phyloP scores from a whole-genome alignment of 371 early-diverging fungal genomes.

The Rhizopus stolonifer region DNA sequence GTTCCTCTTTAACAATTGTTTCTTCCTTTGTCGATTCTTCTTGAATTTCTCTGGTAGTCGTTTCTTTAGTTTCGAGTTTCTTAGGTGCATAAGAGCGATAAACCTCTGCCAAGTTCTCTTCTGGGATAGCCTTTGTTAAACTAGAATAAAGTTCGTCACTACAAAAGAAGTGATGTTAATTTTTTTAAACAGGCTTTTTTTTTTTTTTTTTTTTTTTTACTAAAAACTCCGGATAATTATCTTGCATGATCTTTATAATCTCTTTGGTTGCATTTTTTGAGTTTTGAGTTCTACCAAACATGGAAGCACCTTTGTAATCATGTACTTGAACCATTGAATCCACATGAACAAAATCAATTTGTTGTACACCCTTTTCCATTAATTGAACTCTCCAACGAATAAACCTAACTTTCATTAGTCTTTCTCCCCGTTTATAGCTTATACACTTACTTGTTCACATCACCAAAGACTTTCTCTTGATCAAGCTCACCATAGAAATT shows the following conservation, averaged over 20 bases:
- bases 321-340: slow-evolving; percentile 66
- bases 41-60: no score
- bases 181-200: not conserved
- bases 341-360: slow-evolving; percentile 53
- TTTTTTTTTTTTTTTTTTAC: slow-evolving; percentile 21
- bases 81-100: slow-evolving; percentile 8
- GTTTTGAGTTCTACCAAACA: slow-evolving; percentile 51
- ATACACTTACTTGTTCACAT: slow-evolving; percentile 36
- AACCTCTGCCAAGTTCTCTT: slow-evolving; percentile 13
- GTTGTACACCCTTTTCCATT: slow-evolving; percentile 55
- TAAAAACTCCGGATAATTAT: slow-evolving; percentile 66
- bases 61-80: not conserved
- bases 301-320: slow-evolving; percentile 57
- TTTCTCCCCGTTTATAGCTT: not conserved
- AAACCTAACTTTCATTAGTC: slow-evolving; percentile 31
- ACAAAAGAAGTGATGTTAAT: no score
- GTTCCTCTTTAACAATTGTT: not conserved
- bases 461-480: slow-evolving; percentile 57
- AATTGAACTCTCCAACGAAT: slow-evolving; percentile 66
- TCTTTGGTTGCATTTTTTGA: slow-evolving; percentile 54
- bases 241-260: slow-evolving; percentile 57
- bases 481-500: slow-evolving; percentile 61
- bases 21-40: no score
- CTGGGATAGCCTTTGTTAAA: slow-evolving; percentile 7
- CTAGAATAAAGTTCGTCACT: slow-evolving; percentile 16